Evolutionary conservation across 2,329 filamentous ascomycete species (phyloP), one percentile per base, ranked within the genome.

Genomic region (Chalara sp.): DNA sequence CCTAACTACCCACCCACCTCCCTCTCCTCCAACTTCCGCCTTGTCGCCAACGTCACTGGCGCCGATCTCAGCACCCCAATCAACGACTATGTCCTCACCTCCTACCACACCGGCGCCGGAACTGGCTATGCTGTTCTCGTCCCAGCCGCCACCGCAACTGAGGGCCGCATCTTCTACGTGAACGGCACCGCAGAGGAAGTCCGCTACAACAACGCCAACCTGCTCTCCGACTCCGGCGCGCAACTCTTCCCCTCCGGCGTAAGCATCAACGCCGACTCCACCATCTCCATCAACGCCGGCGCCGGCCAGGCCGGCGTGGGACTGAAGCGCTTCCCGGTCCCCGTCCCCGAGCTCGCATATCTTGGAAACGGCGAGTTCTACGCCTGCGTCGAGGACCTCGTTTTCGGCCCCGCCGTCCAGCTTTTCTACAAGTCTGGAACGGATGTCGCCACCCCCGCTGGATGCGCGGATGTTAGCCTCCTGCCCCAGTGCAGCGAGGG

Each of bases 31-130:
- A 48, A 47, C 48, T 75, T 75, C 64, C 66, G 63, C 37, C 66
- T 76, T 31, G 63, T 73, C 21, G 68, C 71, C 59, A 73, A 75
- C 53, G 70, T 76, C 39, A 72, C 70, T 6, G 66, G 64, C 11
- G 57, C 57, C 35, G 71, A 75, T 55, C 68, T 76, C 46, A 58
- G 58, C 5, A 65, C 69, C 1, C 63, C 72, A 0, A 67, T 77
- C 54, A 64, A 76, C 35, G 62, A 68, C 58, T 67, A 60, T 53
- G 65, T 65, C 44, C 49, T 78, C 30, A 61, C 64, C 43, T 69
- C 66, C 44, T 70, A 73, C 40, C 74, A 76, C 60, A 64, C 65
- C 6, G 72, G 73, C 35, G 70, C 74, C 1, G 72, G 69, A 1
- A 51, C 65, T 7, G 68, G 66, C 48, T 66, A 69, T 2, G 71